Conservation (phyloP, 495 filamentous ascomycete genomes). For the Aspergillus mulundensis region DNA sequence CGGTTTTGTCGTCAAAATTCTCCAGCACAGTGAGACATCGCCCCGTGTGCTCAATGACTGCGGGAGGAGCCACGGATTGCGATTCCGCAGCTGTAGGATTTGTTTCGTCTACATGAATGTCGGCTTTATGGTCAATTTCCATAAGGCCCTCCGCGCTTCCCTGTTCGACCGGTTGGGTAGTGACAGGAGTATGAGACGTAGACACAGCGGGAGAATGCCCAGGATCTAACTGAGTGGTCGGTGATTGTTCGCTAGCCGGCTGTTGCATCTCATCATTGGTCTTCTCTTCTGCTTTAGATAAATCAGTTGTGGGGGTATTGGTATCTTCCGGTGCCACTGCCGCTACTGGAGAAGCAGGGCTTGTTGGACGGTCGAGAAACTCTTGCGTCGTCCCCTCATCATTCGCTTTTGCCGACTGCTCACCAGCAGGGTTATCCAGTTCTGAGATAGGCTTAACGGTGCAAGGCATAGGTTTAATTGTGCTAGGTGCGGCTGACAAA, state of each 20-base stretch:
- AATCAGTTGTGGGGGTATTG: background rate
- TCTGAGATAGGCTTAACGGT: no score
- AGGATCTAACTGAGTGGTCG: conserved; percentile 6
- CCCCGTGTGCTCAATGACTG: conserved; percentile 47
- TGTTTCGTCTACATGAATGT: conserved; percentile 16
- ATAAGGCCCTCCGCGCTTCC: conserved; percentile 10
- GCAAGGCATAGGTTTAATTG: no score
- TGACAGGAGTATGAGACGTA: background rate
- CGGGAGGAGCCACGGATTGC: conserved; percentile 25
- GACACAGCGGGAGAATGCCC: conserved; percentile 5
- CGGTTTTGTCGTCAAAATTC: conserved; percentile 52
- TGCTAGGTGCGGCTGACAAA: conserved; percentile 28
- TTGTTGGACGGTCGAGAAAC: background rate
- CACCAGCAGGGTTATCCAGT: no score
- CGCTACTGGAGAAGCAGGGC: background rate
- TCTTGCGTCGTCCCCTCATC: background rate
- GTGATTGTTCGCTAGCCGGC: background rate
- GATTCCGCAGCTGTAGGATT: conserved; percentile 12
- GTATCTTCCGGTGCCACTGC: background rate
- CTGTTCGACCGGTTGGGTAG: conserved; percentile 2
- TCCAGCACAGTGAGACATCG: conserved; percentile 50
- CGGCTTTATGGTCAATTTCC: conserved; percentile 17
- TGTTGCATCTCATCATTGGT: background rate
- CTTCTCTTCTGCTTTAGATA: conserved; percentile 4
- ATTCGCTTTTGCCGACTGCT: background rate